Conservation (phyloP, 2,329 filamentous ascomycete genomes). For the Monosporascus sp. region DNA sequence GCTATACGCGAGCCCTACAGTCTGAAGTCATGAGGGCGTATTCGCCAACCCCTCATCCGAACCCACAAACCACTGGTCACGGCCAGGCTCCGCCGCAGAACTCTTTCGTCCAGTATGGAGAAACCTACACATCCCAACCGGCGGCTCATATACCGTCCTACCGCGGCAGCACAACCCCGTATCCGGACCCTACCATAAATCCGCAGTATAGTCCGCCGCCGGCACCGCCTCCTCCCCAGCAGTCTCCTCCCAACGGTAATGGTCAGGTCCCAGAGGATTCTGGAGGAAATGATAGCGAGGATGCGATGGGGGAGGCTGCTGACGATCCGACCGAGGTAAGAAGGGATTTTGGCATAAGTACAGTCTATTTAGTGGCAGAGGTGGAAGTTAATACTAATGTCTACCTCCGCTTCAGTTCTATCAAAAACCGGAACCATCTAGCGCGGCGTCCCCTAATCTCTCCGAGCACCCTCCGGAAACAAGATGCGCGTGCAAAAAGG, state of each 20-base stretch:
- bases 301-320: conserved; percentile 26
- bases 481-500: conserved; percentile 28
- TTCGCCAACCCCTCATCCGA: conserved; percentile 17
- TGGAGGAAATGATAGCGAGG: conserved; percentile 23
- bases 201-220: conserved; percentile 26
- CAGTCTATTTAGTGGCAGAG: not conserved
- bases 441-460: conserved; percentile 19
- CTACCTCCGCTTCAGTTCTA: conserved; percentile 18
- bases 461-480: conserved; percentile 21
- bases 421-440: conserved; percentile 17
- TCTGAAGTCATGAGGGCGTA: conserved; percentile 17
- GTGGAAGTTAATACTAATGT: conserved; percentile 2
- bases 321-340: conserved; percentile 27
- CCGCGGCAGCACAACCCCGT: conserved; percentile 20
- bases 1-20: conserved; percentile 16
- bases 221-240: conserved; percentile 8
- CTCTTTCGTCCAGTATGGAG: conserved; percentile 21
- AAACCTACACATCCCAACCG: conserved; percentile 24
- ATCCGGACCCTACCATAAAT: conserved; percentile 22
- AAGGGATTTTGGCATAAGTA: conserved; percentile 2
- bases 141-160: conserved; percentile 20
- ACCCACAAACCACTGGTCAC: conserved; percentile 14
- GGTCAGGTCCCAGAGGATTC: conserved; percentile 19
- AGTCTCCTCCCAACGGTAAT: conserved; percentile 13
- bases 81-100: conserved; percentile 15